Evolutionary conservation across 176 grass and related monocot species (phyloP), one percentile per base, ranked within the genome.

Genomic region (Oryza officinalis): DNA sequence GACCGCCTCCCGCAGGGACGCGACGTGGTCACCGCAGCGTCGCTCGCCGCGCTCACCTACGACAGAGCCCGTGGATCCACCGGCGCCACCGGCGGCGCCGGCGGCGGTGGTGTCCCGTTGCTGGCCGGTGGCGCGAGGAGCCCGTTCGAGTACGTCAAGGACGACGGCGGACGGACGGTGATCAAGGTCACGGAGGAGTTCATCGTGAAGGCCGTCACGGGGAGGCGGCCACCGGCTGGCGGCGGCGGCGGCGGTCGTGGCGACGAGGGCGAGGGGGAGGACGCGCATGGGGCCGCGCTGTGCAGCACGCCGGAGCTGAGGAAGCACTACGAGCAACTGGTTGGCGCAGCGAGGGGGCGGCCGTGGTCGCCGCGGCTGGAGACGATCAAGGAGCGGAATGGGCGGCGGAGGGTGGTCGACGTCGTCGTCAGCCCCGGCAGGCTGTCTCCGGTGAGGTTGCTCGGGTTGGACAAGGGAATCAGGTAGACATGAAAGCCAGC

Each of bases 241-340:
- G 52, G 15, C 8, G 67, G n/a, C 6, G 57, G 35, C 6, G 57
- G 50, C 0, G 27, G 8, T 14, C 25, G 10, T 5, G 46, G 65
- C 25, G 15, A 69, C 2, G 73, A 41, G 49, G 65, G 17, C 8
- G n/a, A 76, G 49, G 59, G 22, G 5, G 78, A 5, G 9, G 60
- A 4, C 3, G 41, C 75, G 10, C 30, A 37, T 14, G 84, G 40
- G 6, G 47, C 35, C 6, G 60, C 35, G 71, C 75, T 97, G 5
- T 97, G 94, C 60, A 97, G 92, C 81, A 94, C 94, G 80, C 92
- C 94, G 20, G 94, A 97, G 83, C 66, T 97, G 69, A 87, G 83
- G 92, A 97, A 94, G 88, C 92, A 94, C 43, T 94, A 94, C 78
- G 92, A 89, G 8, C 92, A 86, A 84, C 85, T 97, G 37, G 92